Percentiles rank a stretch among this genome's conserved stretches.
Evolutionary conservation across 306 rosid genomes (phyloP).

Genomic region (Fragaria vesca): DNA sequence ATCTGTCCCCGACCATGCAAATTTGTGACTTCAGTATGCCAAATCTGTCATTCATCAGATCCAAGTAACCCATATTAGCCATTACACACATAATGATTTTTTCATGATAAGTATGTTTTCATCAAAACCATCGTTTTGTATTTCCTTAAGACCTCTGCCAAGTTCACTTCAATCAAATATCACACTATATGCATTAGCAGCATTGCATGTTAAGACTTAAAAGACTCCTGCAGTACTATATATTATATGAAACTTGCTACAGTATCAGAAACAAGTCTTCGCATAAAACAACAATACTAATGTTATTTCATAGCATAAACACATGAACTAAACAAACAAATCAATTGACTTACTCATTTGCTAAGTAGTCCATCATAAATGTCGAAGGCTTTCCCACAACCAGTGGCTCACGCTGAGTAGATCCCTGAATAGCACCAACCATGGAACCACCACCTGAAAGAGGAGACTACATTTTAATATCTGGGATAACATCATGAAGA

Average conservation of each 20-base stretch:
- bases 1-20: conserved; percentile 98
- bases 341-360: conserved; percentile 54
- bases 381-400: conserved; percentile 99
- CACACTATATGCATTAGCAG: neutral
- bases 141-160: neutral
- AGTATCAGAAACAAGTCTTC: neutral
- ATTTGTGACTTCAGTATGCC: conserved; percentile 87
- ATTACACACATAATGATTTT: neutral
- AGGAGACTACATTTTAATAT: conserved; percentile 18
- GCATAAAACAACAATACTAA: neutral
- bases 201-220: neutral
- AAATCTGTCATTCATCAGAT: conserved; percentile 51
- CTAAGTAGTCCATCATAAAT: conserved; percentile 96
- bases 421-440: conserved; percentile 87
- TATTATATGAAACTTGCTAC: neutral
- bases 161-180: neutral
- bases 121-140: neutral
- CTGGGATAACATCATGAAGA: neutral
- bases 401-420: conserved; percentile 92
- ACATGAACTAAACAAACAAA: conserved; percentile 13
- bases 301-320: neutral
- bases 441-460: conserved; percentile 94
- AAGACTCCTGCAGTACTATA: neutral
- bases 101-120: conserved; percentile 8
- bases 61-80: conserved; percentile 5